Conservation (phyloP, 148 eudicot genomes). For the Rhododendron simsii region DNA sequence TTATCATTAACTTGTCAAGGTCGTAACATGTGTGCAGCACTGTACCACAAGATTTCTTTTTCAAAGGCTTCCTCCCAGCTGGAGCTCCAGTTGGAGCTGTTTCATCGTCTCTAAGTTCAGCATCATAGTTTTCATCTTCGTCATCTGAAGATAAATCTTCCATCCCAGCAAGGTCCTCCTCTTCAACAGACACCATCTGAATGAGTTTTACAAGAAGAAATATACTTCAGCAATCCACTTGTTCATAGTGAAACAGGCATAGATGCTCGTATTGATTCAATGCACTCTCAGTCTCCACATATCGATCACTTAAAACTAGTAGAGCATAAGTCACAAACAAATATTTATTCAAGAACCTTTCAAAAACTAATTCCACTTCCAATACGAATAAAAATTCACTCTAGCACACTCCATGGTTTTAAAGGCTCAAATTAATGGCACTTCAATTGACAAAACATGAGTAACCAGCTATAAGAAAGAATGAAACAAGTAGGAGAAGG, state of each 20-base stretch:
- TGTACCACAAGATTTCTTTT: constrained; percentile 78
- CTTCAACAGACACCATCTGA: constrained; percentile 94
- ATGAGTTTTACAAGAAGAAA: neutral
- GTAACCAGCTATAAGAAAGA: neutral
- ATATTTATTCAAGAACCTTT: neutral
- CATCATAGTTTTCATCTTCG: constrained; percentile 95
- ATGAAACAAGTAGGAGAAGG: neutral
- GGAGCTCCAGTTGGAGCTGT: constrained; percentile 47
- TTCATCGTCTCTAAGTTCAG: constrained; percentile 72
- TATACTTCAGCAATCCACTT: neutral
- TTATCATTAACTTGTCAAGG: neutral
- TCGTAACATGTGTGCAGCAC: neutral
- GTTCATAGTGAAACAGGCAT: neutral
- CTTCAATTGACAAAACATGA: neutral
- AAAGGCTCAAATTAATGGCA: neutral
- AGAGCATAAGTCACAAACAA: neutral
- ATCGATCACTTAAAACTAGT: neutral
- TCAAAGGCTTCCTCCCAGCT: constrained; percentile 57
- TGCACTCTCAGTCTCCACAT: neutral
- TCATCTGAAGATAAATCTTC: constrained; percentile 90
- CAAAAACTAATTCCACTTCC: constrained; percentile 2
- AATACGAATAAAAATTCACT: neutral
- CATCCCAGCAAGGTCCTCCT: constrained; percentile 93
- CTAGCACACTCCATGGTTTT: neutral
- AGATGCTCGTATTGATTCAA: neutral